phyloP scores from a whole-genome alignment of 495 filamentous ascomycete species.

The Aspergillus haitiensis region DNA sequence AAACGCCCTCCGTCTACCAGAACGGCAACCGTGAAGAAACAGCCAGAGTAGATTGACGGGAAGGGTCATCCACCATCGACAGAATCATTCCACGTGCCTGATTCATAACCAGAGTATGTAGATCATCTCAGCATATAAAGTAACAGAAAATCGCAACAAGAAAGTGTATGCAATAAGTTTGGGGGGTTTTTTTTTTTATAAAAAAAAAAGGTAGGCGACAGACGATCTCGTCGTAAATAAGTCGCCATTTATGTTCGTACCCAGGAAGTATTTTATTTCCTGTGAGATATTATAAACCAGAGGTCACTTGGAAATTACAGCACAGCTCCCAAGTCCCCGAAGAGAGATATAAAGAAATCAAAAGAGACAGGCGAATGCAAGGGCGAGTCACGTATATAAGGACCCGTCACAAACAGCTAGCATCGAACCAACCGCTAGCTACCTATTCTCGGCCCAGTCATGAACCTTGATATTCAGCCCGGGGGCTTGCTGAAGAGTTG shows the following conservation, averaged over 20 bases:
- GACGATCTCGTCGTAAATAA: neutral
- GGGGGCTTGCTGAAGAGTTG: conserved; percentile 35
- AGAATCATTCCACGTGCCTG: conserved; percentile 2
- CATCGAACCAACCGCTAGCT: conserved; percentile 1
- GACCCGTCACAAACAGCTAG: neutral
- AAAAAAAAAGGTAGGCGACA: conserved; percentile 5
- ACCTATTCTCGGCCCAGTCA: conserved; percentile 41
- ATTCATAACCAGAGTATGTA: conserved; percentile 26
- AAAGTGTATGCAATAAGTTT: conserved; percentile 9
- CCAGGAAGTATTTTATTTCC: neutral
- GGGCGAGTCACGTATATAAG: neutral
- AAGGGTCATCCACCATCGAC: neutral
- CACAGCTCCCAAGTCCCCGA: neutral
- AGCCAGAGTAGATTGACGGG: neutral
- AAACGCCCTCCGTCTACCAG: conserved; percentile 12
- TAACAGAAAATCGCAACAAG: conserved; percentile 20
- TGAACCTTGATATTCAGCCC: conserved; percentile 46
- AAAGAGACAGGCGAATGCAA: neutral
- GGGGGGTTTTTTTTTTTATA: no score
- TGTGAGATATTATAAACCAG: neutral
- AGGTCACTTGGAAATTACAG: no score
- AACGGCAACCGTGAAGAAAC: neutral
- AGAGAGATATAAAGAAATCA: neutral
- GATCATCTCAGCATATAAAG: conserved; percentile 32
- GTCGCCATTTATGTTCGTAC: neutral